A percentile compares a stretch with the other conserved stretches of the same genome.
Evolutionary conservation across 495 filamentous ascomycete species (phyloP).

Genomic region (Annulohypoxylon nitens): DNA sequence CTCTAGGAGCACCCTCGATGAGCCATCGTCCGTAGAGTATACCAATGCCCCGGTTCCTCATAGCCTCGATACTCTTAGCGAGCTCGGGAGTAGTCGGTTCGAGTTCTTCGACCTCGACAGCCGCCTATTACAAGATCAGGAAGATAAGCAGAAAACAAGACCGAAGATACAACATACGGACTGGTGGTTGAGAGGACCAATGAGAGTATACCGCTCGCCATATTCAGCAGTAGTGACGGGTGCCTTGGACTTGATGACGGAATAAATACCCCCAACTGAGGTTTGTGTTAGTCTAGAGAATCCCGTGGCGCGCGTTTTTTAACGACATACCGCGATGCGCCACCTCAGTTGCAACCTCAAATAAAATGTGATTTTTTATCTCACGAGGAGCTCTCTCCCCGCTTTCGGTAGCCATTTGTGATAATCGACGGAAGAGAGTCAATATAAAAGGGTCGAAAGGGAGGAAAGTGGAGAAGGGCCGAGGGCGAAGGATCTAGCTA

Average conservation of each 20-base stretch:
- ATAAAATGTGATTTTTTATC: constrained; percentile 72
- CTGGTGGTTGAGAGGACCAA: constrained; percentile 91
- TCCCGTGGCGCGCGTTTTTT: background rate
- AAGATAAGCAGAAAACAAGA: constrained; percentile 10
- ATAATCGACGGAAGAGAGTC: constrained; percentile 9
- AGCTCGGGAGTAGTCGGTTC: constrained; percentile 85
- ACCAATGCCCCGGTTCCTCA: constrained; percentile 90
- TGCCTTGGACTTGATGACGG: constrained; percentile 98
- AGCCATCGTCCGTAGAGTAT: constrained; percentile 96
- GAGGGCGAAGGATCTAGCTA: background rate
- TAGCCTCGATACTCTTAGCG: constrained; percentile 83
- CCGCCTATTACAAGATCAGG: constrained; percentile 68
- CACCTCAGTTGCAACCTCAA: constrained; percentile 96
- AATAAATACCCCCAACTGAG: constrained; percentile 96
- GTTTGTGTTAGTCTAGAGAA: constrained; percentile 19
- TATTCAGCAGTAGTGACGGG: constrained; percentile 98
- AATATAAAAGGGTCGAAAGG: background rate
- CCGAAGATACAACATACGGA: constrained; percentile 70
- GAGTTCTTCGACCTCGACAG: constrained; percentile 95
- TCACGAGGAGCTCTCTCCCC: constrained; percentile 57
- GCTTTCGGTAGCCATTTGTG: constrained; percentile 54
- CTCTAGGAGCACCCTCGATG: constrained; percentile 94
- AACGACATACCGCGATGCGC: constrained; percentile 84
- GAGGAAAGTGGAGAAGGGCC: background rate
- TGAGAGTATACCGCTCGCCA: constrained; percentile 95